Conservation (phyloP, 78 protist genomes). For the Cavenderia fasciculata region DNA sequence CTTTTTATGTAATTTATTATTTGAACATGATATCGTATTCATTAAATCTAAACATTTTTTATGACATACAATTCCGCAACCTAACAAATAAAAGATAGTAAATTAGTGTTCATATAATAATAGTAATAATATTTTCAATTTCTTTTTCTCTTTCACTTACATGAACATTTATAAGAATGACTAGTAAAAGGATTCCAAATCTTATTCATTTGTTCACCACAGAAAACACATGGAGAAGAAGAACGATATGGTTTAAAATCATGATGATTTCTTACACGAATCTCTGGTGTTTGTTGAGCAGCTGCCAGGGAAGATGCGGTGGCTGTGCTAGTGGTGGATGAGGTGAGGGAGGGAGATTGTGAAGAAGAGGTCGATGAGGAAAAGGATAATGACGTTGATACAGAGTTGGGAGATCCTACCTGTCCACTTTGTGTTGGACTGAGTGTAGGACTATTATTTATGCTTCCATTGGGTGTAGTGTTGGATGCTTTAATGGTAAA, state of each 20-base stretch:
- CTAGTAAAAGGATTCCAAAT: constrained; percentile 8
- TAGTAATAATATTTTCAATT: too few species aligned
- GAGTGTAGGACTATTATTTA: background rate
- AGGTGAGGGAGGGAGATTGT: too few species aligned
- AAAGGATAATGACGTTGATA: too few species aligned
- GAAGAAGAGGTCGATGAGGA: too few species aligned
- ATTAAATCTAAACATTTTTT: constrained; percentile 60
- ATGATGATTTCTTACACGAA: constrained; percentile 25
- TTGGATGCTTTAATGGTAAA: background rate
- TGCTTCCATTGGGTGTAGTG: background rate
- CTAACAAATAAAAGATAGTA: too few species aligned
- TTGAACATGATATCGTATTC: constrained; percentile 58
- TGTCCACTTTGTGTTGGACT: background rate
- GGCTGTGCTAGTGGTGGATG: too few species aligned
- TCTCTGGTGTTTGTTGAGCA: background rate
- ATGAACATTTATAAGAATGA: constrained; percentile 12
- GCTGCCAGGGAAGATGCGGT: too few species aligned
- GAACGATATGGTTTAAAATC: constrained; percentile 23
- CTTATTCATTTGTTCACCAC: constrained; percentile 27
- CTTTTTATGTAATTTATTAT: background rate
- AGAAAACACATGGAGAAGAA: constrained; percentile 34
- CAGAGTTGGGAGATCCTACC: background rate
- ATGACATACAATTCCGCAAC: constrained; percentile 65
- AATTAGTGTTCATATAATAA: too few species aligned
- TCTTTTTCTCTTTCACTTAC: constrained; percentile 2